Evolutionary conservation across 2,329 filamentous ascomycete species (phyloP).

Genomic region (Penicillium nordicum): DNA sequence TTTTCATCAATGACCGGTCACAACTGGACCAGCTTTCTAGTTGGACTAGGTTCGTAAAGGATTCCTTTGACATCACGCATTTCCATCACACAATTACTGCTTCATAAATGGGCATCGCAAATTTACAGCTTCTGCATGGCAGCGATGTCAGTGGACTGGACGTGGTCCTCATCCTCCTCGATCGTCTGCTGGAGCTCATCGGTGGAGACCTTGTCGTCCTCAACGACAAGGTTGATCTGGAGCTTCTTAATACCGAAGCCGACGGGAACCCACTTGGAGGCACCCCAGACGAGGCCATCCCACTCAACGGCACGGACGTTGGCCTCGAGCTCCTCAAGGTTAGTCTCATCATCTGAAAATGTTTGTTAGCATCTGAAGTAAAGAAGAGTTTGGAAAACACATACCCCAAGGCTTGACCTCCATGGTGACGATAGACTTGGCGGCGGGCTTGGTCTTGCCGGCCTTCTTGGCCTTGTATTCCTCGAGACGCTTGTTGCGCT

Average conservation of each 20-base stretch:
- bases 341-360: conserved; percentile 77
- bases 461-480: conserved; percentile 98
- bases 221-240: conserved; percentile 95
- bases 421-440: conserved; percentile 93
- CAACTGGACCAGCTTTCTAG: conserved; percentile 22
- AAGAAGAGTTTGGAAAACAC: conserved; percentile 35
- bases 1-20: conserved; percentile 33
- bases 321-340: conserved; percentile 77
- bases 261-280: conserved; percentile 80
- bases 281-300: conserved; percentile 96
- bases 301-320: conserved; percentile 79
- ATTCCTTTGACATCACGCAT: conserved; percentile 35
- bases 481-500: conserved; percentile 85
- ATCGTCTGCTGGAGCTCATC: conserved; percentile 86
- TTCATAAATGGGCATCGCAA: conserved; percentile 33
- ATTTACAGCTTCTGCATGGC: conserved; percentile 90
- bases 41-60: conserved; percentile 37
- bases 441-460: conserved; percentile 81
- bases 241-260: conserved; percentile 99
- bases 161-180: conserved; percentile 83
- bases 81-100: conserved; percentile 35
- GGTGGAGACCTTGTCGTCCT: conserved; percentile 92
- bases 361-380: conserved; percentile 17
- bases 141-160: conserved; percentile 86
- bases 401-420: conserved; percentile 99